Base-by-base conservation (phyloP, 2,329 filamentous ascomycete genomes). In the Fusarium sp. region DNA sequence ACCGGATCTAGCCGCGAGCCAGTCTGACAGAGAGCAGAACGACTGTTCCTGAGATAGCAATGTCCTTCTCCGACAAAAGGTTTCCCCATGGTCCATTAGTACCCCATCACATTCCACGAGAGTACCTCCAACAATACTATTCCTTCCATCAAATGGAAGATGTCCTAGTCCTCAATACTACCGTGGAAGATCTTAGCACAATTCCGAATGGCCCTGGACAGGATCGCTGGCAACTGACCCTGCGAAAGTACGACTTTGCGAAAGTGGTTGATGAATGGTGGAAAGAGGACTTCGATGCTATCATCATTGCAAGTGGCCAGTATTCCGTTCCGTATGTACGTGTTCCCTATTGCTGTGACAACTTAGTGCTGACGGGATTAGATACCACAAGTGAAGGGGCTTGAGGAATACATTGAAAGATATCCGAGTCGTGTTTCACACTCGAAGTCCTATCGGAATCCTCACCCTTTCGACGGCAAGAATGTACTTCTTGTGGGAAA, bases 291-390 rank as follows among this genome's bases (percentile, higher is more conserved):
- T 56, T 40, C 11, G 53, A 48, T 12, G 43, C 53, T 46, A 29
- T 56, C 4, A n/a, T 56, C 12, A 32, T 56, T 46, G 41, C 53
- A 1, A 56, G 34, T 11, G 53, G 53, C 2, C 53, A 56, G 20
- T 38, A 34, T 27, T 56, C 53, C 3, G 18, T 56, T 25, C 53
- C 53, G n/a, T 56, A 56, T 27, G 53, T 56, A 27, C 7, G 41
- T 22, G 38, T 15, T 25, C 6, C 0, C 16, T 18, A 5, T 18
- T 8, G 22, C 44, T 5, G 4, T 6, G 8, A 4, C 8, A 3
- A 8, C 30, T 7, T 7, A 9, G n/a, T 9, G 9, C 34, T n/a
- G 16, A 38, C 16, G 9, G 18, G 34, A 38, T n/a, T 38, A 46
- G 53, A 18, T 56, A 1, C 53, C 53, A 3, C 22, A 30, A 7